Conservation (phyloP, 768 basidiomycete species). For the Amanita rubescens region DNA sequence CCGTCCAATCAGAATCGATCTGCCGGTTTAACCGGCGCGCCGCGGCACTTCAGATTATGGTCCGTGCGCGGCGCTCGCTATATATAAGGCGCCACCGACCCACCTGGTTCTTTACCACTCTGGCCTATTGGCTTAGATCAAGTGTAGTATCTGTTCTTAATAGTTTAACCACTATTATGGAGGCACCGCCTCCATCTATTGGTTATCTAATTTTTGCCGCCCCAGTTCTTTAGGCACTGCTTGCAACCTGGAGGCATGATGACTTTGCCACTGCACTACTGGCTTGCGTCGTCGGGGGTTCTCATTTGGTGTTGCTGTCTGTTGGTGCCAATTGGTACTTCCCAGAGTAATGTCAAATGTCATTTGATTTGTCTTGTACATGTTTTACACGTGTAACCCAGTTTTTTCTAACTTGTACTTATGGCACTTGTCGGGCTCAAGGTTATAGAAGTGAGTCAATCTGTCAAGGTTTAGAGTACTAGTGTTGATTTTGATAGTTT, state of each 20-base stretch:
- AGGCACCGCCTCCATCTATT: conserved; percentile 43
- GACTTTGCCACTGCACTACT: conserved; percentile 26
- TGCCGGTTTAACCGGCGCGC: neutral
- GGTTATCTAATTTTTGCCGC: conserved; percentile 54
- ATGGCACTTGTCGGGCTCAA: conserved; percentile 47
- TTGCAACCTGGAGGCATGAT: conserved; percentile 48
- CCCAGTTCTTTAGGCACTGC: conserved; percentile 48
- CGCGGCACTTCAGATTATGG: neutral
- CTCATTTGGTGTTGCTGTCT: neutral
- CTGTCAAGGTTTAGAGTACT: no score
- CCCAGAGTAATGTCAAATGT: neutral
- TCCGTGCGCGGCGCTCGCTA: neutral
- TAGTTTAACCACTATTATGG: conserved; percentile 56
- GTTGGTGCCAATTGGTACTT: neutral
- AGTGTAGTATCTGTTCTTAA: conserved; percentile 85
- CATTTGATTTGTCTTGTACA: neutral
- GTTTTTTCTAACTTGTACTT: neutral
- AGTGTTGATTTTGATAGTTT: conserved; percentile 37
- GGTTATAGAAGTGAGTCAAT: conserved; percentile 38
- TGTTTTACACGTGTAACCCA: no score
- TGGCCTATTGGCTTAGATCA: conserved; percentile 83
- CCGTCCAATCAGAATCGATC: neutral
- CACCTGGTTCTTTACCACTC: conserved; percentile 45
- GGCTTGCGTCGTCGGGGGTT: neutral
- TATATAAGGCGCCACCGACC: neutral